Evolutionary conservation across 495 filamentous ascomycete species (phyloP).

Genomic region (Melanomma pulvis-pyrius): DNA sequence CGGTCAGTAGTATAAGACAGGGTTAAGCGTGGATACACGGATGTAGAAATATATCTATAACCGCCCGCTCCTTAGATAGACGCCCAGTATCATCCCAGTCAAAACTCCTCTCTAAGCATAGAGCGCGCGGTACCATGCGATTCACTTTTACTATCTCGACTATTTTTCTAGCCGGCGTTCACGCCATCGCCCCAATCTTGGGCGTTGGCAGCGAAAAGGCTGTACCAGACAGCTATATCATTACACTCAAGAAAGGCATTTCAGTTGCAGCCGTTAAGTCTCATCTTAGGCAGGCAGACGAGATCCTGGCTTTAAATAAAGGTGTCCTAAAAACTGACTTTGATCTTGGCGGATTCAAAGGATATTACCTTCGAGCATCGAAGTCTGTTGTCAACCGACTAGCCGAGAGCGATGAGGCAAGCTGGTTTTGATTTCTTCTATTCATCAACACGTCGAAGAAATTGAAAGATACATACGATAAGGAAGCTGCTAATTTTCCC

Average conservation of each 20-base stretch:
- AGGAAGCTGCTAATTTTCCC: background rate
- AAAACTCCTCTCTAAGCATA: too few species aligned
- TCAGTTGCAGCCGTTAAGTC: background rate
- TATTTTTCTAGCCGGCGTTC: background rate
- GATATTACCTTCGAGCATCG: constrained; percentile 11
- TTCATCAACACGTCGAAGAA: background rate
- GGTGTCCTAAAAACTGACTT: background rate
- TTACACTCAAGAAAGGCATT: constrained; percentile 3
- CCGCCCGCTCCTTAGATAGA: too few species aligned
- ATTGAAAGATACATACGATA: background rate
- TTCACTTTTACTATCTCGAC: background rate
- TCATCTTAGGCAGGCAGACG: background rate
- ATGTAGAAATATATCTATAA: too few species aligned
- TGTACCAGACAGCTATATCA: constrained; percentile 1
- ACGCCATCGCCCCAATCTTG: background rate
- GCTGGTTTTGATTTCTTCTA: background rate
- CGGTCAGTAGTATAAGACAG: too few species aligned
- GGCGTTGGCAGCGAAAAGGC: background rate
- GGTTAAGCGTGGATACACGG: too few species aligned
- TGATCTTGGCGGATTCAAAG: constrained; percentile 10
- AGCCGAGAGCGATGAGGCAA: constrained; percentile 20
- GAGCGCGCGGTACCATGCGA: background rate
- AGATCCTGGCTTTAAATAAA: background rate
- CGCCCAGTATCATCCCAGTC: too few species aligned
- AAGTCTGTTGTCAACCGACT: background rate